phyloP scores from a whole-genome alignment of 352 stramenopile genomes.

The Plasmopara muralis region DNA sequence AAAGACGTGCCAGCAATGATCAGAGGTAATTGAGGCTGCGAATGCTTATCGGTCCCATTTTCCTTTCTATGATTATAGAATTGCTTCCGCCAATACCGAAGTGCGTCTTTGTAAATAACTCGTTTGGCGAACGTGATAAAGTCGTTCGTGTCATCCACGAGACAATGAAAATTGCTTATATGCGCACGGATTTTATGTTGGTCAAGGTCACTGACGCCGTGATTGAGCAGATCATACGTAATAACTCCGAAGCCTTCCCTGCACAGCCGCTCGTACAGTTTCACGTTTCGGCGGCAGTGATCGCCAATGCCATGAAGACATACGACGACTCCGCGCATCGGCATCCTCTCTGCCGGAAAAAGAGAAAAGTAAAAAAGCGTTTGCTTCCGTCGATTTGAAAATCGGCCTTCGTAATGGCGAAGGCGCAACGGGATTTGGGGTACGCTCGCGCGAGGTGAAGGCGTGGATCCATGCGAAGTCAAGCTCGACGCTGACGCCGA shows the following conservation, averaged over 20 bases:
- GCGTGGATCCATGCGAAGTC: conserved; percentile 12
- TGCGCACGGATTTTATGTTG: conserved; percentile 31
- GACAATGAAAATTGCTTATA: conserved; percentile 29
- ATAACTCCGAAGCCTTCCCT: conserved; percentile 38
- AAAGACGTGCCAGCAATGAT: conserved; percentile 33
- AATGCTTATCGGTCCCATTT: not conserved
- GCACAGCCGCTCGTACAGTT: conserved; percentile 39
- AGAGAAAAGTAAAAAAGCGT: conserved; percentile 37
- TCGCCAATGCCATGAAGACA: conserved; percentile 42
- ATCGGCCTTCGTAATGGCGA: conserved; percentile 31
- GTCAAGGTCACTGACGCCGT: conserved; percentile 39
- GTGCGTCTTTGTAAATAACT: conserved; percentile 20
- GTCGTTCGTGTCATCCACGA: conserved; percentile 49
- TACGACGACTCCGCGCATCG: conserved; percentile 36
- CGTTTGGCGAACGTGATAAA: conserved; percentile 36
- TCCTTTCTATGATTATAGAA: conserved; percentile 13
- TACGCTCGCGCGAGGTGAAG: conserved; percentile 6
- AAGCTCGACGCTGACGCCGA: conserved; percentile 18
- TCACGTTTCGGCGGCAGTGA: conserved; percentile 36
- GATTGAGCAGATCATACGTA: conserved; percentile 44
- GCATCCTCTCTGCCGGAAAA: conserved; percentile 24
- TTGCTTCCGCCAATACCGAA: conserved; percentile 23
- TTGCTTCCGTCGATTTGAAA: conserved; percentile 34
- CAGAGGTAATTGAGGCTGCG: conserved; percentile 25
- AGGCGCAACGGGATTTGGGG: conserved; percentile 21